phyloP scores from a whole-genome alignment of 371 early-diverging fungal species.

The Syncephalastrum racemosum region DNA sequence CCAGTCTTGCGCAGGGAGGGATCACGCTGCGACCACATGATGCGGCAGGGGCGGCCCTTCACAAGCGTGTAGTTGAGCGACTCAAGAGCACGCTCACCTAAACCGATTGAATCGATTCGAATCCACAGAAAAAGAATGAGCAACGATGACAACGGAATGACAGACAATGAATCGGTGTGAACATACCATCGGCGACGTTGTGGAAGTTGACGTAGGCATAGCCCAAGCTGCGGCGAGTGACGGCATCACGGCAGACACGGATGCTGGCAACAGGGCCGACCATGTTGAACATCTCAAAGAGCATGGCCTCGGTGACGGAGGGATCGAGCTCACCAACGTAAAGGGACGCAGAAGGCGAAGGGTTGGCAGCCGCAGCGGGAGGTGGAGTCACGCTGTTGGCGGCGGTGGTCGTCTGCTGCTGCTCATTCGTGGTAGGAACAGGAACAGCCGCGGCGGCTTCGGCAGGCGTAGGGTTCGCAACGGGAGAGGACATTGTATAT shows the following conservation, averaged over 20 bases:
- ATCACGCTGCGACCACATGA: constrained; percentile 99
- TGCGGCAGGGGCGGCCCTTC: constrained; percentile 94
- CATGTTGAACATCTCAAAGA: constrained; percentile 96
- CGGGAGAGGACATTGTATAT: constrained; percentile 54
- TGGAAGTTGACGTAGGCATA: constrained; percentile 99
- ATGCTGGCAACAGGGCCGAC: constrained; percentile 96
- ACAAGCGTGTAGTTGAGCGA: constrained; percentile 93
- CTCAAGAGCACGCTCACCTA: constrained; percentile 92
- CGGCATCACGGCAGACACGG: constrained; percentile 97
- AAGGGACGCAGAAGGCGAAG: constrained; percentile 71
- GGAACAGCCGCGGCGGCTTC: constrained; percentile 38
- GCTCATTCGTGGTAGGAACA: constrained; percentile 44
- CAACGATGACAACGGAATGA: constrained; percentile 8
- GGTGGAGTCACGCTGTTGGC: constrained; percentile 33
- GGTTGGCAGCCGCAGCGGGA: constrained; percentile 41
- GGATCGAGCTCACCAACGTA: constrained; percentile 94
- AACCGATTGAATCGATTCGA: not conserved
- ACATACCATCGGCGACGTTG: constrained; percentile 70
- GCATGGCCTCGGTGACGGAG: constrained; percentile 94
- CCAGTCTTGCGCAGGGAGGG: constrained; percentile 93
- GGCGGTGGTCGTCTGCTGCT: constrained; percentile 61
- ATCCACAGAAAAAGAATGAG: constrained; percentile 11
- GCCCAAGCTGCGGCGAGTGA: constrained; percentile 95
- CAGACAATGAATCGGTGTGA: constrained; percentile 24
- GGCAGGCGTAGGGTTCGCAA: constrained; percentile 48